Evolutionary conservation across 768 basidiomycete species (phyloP).

Genomic region (Trametes elegans): DNA sequence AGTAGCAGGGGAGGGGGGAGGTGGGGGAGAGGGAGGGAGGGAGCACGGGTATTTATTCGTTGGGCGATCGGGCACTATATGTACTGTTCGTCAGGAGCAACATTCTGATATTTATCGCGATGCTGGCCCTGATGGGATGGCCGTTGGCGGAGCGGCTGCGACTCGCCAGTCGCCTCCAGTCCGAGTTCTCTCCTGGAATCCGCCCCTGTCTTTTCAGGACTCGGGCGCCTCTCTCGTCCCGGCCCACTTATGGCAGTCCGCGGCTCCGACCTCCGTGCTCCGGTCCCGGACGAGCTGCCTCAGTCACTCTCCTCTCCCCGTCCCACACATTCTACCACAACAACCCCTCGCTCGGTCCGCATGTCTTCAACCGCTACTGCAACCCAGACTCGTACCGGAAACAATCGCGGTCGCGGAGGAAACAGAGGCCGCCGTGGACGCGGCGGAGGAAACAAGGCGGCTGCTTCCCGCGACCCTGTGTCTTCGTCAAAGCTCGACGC

Average conservation of each 20-base stretch:
- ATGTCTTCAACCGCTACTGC: conserved; percentile 5
- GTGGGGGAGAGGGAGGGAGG: conserved; percentile 6
- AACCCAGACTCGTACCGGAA: conserved; percentile 7
- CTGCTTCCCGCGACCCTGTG: not conserved
- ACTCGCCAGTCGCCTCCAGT: no score
- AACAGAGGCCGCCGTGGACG: conserved; percentile 22
- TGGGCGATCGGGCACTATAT: not conserved
- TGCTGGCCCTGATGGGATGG: not conserved
- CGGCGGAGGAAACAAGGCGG: conserved; percentile 4
- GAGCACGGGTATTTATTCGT: not conserved
- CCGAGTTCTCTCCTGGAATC: no score
- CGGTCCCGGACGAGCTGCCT: not conserved
- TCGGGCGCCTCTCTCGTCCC: not conserved
- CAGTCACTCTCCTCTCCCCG: not conserved
- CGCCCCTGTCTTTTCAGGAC: not conserved
- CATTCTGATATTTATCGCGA: conserved; percentile 1
- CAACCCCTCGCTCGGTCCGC: not conserved
- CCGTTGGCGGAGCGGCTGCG: not conserved
- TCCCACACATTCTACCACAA: not conserved
- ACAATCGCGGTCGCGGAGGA: conserved; percentile 22
- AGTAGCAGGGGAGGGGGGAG: conserved; percentile 8
- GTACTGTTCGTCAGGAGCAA: no score
- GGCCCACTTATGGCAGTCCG: not conserved
- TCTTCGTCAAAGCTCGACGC: not conserved
- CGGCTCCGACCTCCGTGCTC: conserved; percentile 1